These are phyloP conservation scores for Cladosporium sp. DNA, from an alignment of 2,329 filamentous ascomycete species.

Conservation along the genomic window DNA sequence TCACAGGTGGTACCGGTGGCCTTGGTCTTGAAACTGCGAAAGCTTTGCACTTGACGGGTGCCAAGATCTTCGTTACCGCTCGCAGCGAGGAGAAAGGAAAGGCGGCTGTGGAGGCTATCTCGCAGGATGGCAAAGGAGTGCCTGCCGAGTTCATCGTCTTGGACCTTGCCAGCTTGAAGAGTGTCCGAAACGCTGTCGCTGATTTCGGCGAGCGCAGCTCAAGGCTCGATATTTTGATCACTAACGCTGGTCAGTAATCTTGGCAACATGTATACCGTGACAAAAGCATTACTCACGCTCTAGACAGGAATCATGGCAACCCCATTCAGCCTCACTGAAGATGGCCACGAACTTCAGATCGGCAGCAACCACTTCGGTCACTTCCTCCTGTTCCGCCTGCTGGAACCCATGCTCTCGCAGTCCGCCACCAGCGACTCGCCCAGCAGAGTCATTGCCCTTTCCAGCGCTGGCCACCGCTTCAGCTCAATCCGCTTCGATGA, in stretches of 20 bases:
- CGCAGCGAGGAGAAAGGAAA: conserved; percentile 47
- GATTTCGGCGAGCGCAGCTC: conserved; percentile 21
- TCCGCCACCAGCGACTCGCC: background rate
- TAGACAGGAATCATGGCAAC: conserved; percentile 43
- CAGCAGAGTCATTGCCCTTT: conserved; percentile 46
- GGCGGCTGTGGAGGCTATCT: conserved; percentile 34
- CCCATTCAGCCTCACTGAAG: conserved; percentile 43
- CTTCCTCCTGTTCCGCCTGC: conserved; percentile 56
- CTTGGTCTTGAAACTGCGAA: conserved; percentile 50
- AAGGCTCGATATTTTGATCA: conserved; percentile 28
- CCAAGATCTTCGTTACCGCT: conserved; percentile 48
- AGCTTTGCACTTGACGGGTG: conserved; percentile 50
- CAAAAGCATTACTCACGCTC: background rate
- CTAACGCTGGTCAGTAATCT: conserved; percentile 27
- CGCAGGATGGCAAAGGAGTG: conserved; percentile 24
- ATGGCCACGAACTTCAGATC: conserved; percentile 56
- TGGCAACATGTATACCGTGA: background rate
- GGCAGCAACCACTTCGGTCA: conserved; percentile 57
- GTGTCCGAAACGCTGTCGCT: conserved; percentile 39
- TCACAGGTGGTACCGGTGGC: conserved; percentile 50
- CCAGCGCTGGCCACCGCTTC: conserved; percentile 48
- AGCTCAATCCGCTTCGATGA: conserved; percentile 33
- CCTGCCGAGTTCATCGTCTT: conserved; percentile 33
- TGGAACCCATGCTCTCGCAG: conserved; percentile 45
- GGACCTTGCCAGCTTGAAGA: conserved; percentile 37